Conservation (phyloP, 1,284 basidiomycete species). For the Neonothopanus nambi region DNA sequence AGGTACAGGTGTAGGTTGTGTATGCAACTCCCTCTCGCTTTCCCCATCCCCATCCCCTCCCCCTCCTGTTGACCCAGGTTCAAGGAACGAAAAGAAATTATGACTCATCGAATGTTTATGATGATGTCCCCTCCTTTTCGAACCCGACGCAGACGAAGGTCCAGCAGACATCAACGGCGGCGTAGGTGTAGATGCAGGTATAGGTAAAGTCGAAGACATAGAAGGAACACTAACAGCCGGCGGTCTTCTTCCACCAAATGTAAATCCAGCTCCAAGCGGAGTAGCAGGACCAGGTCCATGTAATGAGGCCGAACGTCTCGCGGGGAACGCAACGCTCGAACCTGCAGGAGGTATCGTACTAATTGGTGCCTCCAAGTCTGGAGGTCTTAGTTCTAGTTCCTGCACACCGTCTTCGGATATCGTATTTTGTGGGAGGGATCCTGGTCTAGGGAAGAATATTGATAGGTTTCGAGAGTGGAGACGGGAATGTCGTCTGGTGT, state of each 20-base stretch:
- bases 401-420: conserved; percentile 70
- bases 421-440: conserved; percentile 50
- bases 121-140: conserved; percentile 75
- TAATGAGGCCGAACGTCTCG: conserved; percentile 18
- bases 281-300: conserved; percentile 31
- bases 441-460: conserved; percentile 87
- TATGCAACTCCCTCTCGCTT: conserved; percentile 35
- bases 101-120: conserved; percentile 94
- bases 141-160: conserved; percentile 31
- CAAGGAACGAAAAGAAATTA: conserved; percentile 89
- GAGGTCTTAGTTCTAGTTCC: conserved; percentile 45
- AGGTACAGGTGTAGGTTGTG: conserved; percentile 50
- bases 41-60: not conserved
- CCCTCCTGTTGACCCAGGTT: conserved; percentile 45
- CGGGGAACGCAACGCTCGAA: conserved; percentile 34
- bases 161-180: conserved; percentile 19
- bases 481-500: conserved; percentile 62
- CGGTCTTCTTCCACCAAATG: conserved; percentile 52
- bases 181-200: conserved; percentile 7
- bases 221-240: conserved; percentile 23
- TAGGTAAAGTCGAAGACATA: conserved; percentile 18
- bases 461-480: conserved; percentile 91
- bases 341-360: conserved; percentile 47
- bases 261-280: conserved; percentile 62
- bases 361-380: conserved; percentile 46